Evolutionary conservation across 1,284 basidiomycete species (phyloP).

Genomic region (Cutaneotrichosporon sp.): DNA sequence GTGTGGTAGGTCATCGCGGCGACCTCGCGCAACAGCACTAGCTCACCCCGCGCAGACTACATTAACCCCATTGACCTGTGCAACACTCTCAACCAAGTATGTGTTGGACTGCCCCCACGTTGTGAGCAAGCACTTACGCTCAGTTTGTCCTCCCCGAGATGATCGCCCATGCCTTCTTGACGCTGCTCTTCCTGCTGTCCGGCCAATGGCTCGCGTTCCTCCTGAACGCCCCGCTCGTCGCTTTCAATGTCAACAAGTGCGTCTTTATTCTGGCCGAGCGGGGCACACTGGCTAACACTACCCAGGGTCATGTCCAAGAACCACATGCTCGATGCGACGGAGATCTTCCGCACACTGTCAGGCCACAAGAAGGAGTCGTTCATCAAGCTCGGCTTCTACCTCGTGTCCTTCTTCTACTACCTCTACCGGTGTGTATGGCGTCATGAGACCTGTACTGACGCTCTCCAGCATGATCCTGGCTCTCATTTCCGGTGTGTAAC

Average conservation of each 20-base stretch:
- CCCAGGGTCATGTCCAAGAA: conserved; percentile 88
- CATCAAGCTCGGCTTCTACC: conserved; percentile 91
- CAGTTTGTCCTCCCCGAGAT: conserved; percentile 98
- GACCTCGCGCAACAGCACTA: background rate
- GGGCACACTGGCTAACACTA: background rate
- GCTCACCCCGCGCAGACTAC: conserved; percentile 58
- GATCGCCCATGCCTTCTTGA: conserved; percentile 85
- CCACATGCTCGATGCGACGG: conserved; percentile 99
- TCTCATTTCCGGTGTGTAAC: conserved; percentile 60
- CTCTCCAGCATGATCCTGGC: conserved; percentile 76
- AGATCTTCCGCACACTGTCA: conserved; percentile 93
- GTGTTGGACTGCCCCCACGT: conserved; percentile 3
- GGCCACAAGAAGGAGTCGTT: conserved; percentile 97
- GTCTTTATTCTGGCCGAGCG: conserved; percentile 34
- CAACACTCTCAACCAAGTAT: conserved; percentile 97
- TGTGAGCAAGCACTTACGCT: background rate
- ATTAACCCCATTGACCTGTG: conserved; percentile 99
- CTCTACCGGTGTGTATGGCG: conserved; percentile 70
- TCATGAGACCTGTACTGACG: background rate
- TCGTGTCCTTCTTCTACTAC: conserved; percentile 94
- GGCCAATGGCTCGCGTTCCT: conserved; percentile 95
- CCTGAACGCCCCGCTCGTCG: conserved; percentile 83
- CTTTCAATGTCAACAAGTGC: conserved; percentile 91
- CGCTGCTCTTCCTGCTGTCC: conserved; percentile 78
- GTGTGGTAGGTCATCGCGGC: conserved; percentile 54